Percentiles rank a stretch among this genome's conserved stretches.
phyloP scores from a whole-genome alignment of 805 yeast species.

The Priceomyces carsonii region DNA sequence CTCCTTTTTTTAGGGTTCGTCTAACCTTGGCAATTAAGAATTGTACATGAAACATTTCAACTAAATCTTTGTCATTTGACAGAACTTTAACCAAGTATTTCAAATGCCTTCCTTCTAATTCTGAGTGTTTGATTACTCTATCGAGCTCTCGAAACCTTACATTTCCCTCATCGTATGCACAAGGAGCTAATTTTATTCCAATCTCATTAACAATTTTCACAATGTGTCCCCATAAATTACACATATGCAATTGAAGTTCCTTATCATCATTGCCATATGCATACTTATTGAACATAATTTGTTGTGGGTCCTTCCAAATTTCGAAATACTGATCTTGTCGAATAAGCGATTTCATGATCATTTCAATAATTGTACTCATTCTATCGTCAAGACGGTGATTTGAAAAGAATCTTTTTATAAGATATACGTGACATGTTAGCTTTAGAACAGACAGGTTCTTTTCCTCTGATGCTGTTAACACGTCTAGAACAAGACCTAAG shows the following conservation, averaged over 20 bases:
- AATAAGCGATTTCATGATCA: constrained; percentile 17
- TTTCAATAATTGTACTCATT: constrained; percentile 14
- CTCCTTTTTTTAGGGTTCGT: constrained; percentile 20
- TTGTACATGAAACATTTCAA: constrained; percentile 22
- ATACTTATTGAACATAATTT: constrained; percentile 17
- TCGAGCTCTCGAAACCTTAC: constrained; percentile 5
- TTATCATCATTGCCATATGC: constrained; percentile 17
- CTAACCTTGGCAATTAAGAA: constrained; percentile 30
- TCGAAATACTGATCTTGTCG: constrained; percentile 16
- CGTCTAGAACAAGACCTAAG: constrained; percentile 14
- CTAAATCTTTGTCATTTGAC: constrained; percentile 15
- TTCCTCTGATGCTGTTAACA: constrained; percentile 3
- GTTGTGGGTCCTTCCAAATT: constrained; percentile 38
- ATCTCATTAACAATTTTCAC: constrained; percentile 31
- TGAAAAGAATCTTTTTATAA: constrained; percentile 22
- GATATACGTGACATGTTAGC: constrained; percentile 20
- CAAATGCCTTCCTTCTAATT: constrained; percentile 21
- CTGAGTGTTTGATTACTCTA: constrained; percentile 21
- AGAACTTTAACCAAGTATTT: constrained; percentile 13
- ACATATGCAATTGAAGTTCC: constrained; percentile 28
- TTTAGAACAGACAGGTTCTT: constrained; percentile 14
- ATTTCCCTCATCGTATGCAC: constrained; percentile 20
- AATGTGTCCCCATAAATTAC: constrained; percentile 37
- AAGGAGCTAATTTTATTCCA: constrained; percentile 23
- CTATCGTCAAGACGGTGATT: constrained; percentile 17